Evolutionary conservation across 805 yeast genomes (phyloP), one percentile per base, ranked within the genome.

Genomic region (Starmerella bombi): DNA sequence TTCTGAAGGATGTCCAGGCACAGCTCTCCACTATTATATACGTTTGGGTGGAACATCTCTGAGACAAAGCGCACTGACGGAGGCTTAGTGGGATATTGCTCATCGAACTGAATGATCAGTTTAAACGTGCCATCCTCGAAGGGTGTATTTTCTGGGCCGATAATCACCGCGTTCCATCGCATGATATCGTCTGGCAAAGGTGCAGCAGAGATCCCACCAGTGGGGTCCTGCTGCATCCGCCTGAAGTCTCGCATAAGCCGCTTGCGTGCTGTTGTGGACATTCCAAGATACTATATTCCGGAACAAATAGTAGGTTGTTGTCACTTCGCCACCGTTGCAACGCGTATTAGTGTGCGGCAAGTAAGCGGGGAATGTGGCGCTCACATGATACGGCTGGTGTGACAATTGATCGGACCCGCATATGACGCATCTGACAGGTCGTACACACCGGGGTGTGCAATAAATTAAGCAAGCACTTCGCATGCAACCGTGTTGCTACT

Each of bases 241-340:
- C 85, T 86, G 64, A 91, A 84, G 64, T 91, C 98, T 62, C 98
- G 81, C 97, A 91, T 91, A 55, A 91, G 75, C 66, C 98, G 77
- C 75, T 95, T 80, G 61, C 94, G 77, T n/a, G 98, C 98, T 14
- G 95, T 91, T 6, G 98, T 91, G 6, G 97, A 86, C 98, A 88
- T 88, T 31, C 12, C 12, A 7, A 23, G 27, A n/a, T n/a, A n/a
- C n/a, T n/a, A n/a, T n/a, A n/a, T n/a, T n/a, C n/a, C n/a, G n/a
- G n/a, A n/a, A n/a, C n/a, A n/a, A n/a, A n/a, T 15, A 18, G 34
- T 18, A 9, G 19, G 12, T 32, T 5, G 22, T 32, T 18, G 9
- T n/a, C 18, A 19, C n/a, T n/a, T n/a, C 14, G 12, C 34, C 18
- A 20, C n/a, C 7, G 8, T 7, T 22, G 15, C 38, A 29, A n/a